Evolutionary conservation across 73 alveolate species (phyloP).

Genomic region (Blepharisma japonicum): DNA sequence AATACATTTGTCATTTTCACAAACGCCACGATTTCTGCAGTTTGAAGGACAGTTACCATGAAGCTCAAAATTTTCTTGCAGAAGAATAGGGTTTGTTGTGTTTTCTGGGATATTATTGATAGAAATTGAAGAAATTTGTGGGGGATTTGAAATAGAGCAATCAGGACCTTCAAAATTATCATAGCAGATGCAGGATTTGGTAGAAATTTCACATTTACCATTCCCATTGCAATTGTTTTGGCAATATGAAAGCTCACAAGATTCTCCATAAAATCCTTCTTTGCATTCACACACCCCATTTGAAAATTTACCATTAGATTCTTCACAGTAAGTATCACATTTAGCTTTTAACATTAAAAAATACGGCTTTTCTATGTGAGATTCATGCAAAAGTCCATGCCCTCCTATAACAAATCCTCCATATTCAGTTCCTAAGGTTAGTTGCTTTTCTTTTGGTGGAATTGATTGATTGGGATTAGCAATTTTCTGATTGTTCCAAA

Average conservation of each 20-base stretch:
- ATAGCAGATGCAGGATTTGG: background rate
- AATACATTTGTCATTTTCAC: background rate
- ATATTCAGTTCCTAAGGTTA: background rate
- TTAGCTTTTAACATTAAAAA: background rate
- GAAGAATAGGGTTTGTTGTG: too few relatives aligned
- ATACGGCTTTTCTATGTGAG: background rate
- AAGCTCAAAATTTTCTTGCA: background rate
- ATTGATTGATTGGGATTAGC: background rate
- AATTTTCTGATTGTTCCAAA: background rate
- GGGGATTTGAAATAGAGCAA: background rate
- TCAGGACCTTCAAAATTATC: background rate
- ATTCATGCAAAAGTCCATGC: conserved; percentile 19
- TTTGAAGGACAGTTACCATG: background rate
- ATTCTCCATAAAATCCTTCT: background rate
- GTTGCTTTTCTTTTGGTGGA: background rate
- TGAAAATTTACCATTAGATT: background rate
- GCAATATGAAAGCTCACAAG: background rate
- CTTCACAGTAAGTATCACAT: background rate
- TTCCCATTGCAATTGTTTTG: background rate
- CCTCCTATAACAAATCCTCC: background rate
- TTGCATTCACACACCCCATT: background rate
- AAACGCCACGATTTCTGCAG: conserved; percentile 1
- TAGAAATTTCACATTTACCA: background rate
- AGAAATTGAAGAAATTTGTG: background rate
- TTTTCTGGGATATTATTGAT: too few relatives aligned